Evolutionary conservation across 345 rosid genomes (phyloP).

Genomic region (Bretschneidera sinensis): DNA sequence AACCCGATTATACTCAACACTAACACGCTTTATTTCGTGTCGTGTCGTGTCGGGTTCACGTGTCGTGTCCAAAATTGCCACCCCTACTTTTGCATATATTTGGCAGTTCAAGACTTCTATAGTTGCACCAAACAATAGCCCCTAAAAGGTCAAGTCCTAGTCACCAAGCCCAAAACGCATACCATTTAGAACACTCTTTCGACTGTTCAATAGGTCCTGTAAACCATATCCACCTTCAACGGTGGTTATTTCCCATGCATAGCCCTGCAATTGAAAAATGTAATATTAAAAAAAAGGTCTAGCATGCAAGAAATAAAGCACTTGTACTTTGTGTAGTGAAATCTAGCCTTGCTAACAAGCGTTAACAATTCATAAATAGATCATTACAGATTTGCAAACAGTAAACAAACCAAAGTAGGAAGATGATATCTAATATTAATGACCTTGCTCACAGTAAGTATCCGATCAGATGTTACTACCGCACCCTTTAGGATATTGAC

Average conservation of each 20-base stretch:
- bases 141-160: not conserved
- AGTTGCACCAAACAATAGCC: not conserved
- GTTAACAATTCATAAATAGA: too few species aligned
- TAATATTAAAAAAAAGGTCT: not conserved
- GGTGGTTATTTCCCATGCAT: constrained; percentile 96
- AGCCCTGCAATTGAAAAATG: constrained; percentile 52
- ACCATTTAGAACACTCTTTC: constrained; percentile 80
- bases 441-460: constrained; percentile 95
- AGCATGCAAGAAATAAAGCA: not conserved
- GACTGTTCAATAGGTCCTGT: constrained; percentile 61
- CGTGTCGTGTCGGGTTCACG: too few species aligned
- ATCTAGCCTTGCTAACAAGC: too few species aligned
- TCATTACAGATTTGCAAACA: not conserved
- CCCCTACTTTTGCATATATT: not conserved
- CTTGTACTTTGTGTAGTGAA: not conserved
- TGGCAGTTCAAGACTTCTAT: not conserved
- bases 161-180: constrained; percentile 11
- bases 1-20: too few species aligned
- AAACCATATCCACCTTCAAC: constrained; percentile 93
- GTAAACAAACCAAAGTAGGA: not conserved
- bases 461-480: constrained; percentile 82
- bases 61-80: too few species aligned
- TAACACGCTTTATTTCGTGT: too few species aligned
- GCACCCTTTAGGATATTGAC: constrained; percentile 97
- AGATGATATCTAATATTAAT: constrained; percentile 1